phyloP scores from a whole-genome alignment of 2,329 filamentous ascomycete genomes.

The Fusarium newnesense region DNA sequence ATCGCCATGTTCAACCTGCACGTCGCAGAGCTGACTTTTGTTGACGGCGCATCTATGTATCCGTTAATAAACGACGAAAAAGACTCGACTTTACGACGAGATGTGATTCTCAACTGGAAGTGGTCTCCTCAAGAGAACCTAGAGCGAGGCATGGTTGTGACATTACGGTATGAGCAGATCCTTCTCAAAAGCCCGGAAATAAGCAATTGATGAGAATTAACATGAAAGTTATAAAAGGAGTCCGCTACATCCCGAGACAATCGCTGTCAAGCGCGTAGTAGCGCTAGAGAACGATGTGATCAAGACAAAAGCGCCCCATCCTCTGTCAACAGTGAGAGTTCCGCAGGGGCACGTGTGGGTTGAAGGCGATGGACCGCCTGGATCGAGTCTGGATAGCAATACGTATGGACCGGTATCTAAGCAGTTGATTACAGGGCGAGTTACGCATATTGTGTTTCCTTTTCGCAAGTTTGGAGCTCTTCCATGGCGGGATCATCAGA shows the following conservation, averaged over 20 bases:
- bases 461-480: conserved; percentile 67
- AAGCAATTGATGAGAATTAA: conserved; percentile 3
- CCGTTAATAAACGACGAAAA: conserved; percentile 78
- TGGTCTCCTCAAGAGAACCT: conserved; percentile 67
- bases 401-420: conserved; percentile 86
- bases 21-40: conserved; percentile 66
- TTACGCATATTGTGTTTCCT: conserved; percentile 79
- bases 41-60: conserved; percentile 77
- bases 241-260: conserved; percentile 74
- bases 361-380: conserved; percentile 84
- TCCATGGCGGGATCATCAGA: conserved; percentile 65
- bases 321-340: conserved; percentile 67
- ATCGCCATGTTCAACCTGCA: conserved; percentile 70
- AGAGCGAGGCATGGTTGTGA: conserved; percentile 78
- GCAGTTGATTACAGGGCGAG: conserved; percentile 78
- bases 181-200: background rate
- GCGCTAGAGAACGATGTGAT: conserved; percentile 84
- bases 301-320: conserved; percentile 70
- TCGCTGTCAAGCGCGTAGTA: conserved; percentile 84
- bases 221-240: conserved; percentile 60
- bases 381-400: conserved; percentile 84
- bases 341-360: conserved; percentile 93
- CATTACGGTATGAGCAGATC: conserved; percentile 66
- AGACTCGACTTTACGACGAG: conserved; percentile 63
- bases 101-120: conserved; percentile 69